Base-by-base conservation (phyloP, 192 early-diverging fungal genomes). In the Rhizoclosmatium sp. region DNA sequence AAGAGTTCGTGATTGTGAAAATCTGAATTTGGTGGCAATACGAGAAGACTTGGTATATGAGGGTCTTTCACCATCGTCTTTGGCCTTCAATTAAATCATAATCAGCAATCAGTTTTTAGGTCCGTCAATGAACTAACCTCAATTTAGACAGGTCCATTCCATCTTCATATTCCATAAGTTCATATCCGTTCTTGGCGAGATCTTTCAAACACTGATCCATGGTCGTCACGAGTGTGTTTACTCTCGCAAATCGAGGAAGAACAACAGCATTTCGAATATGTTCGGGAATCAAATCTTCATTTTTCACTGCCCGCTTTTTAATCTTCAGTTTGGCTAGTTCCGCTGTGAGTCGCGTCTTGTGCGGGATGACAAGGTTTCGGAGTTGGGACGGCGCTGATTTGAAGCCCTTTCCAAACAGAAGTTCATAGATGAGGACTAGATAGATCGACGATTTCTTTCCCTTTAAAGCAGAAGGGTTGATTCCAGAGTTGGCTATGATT, bases 11-110 rank as follows among this genome's bases (percentile, higher is more conserved):
- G 92, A 59, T 91, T 89, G 77, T 99, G 98, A 21, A 99, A 90
- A 65, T 98, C 98, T 2, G 93, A 93, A 59, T 92, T 92, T 2
- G 94, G 86, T 39, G 96, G 94, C 46, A 99, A 92, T 21, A 95
- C 90, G 3, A 99, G 84, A 64, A 98, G 75, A 46, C 97, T 94
- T 16, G 87, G 83, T 59, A 99, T 78, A 78, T 99, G 94, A 2
- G 78, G 78, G 81, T 99, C 97, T 46, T 84, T 70, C 31, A 69
- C 65, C 58, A 87, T 70, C 0, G 78, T 75, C 59, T 85, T 85
- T 2, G 78, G 49, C 73, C 78, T 87, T 40, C 12, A 60, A 45
- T 31, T 31, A n/a, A 51, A n/a, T 47, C 2, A 65, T 40, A 54
- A 54, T 54, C 51, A 54, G 16, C 60, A 64, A 4, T 74, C 39